A percentile compares a stretch with the other conserved stretches of the same genome.
Conservation (phyloP, 495 filamentous ascomycete species). For the Aspergillus coremiiformis region DNA sequence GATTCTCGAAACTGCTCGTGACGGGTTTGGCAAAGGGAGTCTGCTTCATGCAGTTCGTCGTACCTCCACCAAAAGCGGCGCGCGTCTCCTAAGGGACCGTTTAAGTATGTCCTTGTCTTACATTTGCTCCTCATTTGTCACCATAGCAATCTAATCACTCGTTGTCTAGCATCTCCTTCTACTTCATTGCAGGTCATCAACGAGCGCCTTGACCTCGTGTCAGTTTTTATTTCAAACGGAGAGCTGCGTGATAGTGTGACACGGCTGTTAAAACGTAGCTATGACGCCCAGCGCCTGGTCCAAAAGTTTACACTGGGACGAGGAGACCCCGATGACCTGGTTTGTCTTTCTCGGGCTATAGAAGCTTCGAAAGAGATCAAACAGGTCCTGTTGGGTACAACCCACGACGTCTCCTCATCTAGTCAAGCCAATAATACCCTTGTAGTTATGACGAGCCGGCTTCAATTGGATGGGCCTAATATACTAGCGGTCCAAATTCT, state of each 20-base stretch:
- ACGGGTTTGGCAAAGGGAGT: constrained; percentile 68
- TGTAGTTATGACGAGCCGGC: constrained; percentile 46
- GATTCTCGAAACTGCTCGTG: constrained; percentile 74
- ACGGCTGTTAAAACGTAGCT: constrained; percentile 61
- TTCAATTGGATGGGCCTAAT: constrained; percentile 61
- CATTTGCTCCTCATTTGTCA: not conserved
- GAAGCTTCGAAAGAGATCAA: constrained; percentile 66
- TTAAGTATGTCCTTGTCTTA: constrained; percentile 49
- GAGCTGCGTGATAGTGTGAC: constrained; percentile 60
- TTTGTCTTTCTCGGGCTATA: constrained; percentile 75
- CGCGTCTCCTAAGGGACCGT: constrained; percentile 72
- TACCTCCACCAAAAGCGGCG: constrained; percentile 85
- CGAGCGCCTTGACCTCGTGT: constrained; percentile 72
- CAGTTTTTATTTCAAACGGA: constrained; percentile 55
- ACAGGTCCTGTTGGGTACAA: constrained; percentile 28
- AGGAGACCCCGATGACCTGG: constrained; percentile 89
- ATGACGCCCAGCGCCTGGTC: constrained; percentile 82
- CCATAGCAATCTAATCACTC: not conserved
- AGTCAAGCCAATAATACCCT: constrained; percentile 31
- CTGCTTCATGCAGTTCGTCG: constrained; percentile 79
- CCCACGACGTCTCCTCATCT: not conserved
- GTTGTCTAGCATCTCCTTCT: constrained; percentile 55
- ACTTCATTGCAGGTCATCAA: constrained; percentile 76
- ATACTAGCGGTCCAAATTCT: constrained; percentile 63
- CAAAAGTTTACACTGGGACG: constrained; percentile 88